A percentile compares a stretch with the other conserved stretches of the same genome.
These are phyloP conservation scores for Botryobasidium botryosum DNA, from an alignment of 768 basidiomycete species.

Conservation along the genomic window DNA sequence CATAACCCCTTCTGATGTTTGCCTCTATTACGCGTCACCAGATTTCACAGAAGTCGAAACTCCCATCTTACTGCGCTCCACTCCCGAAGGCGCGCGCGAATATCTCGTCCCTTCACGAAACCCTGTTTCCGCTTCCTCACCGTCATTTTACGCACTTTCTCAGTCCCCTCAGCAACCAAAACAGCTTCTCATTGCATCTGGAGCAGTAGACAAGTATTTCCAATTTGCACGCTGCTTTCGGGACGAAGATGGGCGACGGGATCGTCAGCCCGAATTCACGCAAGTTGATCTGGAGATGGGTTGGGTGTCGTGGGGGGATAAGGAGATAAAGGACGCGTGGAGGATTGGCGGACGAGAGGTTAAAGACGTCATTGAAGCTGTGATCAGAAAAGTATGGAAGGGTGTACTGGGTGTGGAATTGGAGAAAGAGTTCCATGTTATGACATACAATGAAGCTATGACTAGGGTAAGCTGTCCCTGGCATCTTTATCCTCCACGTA, in stretches of 20 bases:
- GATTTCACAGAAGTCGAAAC: conserved; percentile 91
- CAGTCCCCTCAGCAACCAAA: conserved; percentile 97
- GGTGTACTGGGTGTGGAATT: conserved; percentile 46
- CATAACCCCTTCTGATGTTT: not conserved
- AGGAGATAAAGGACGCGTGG: conserved; percentile 34
- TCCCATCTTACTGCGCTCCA: conserved; percentile 75
- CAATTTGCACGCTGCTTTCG: conserved; percentile 91
- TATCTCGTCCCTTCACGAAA: conserved; percentile 61
- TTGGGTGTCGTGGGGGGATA: conserved; percentile 65
- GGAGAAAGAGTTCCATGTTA: conserved; percentile 48
- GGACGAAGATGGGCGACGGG: conserved; percentile 88
- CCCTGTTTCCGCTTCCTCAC: conserved; percentile 1
- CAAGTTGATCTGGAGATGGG: conserved; percentile 96
- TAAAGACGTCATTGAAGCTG: conserved; percentile 54
- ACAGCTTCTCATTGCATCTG: conserved; percentile 81
- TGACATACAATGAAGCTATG: conserved; percentile 91
- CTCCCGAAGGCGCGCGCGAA: conserved; percentile 88
- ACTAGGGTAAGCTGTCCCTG: conserved; percentile 34
- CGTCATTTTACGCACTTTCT: conserved; percentile 65
- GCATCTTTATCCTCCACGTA: not conserved
- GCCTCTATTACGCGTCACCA: conserved; percentile 17
- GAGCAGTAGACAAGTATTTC: conserved; percentile 77
- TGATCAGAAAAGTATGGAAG: conserved; percentile 63
- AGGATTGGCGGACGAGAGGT: conserved; percentile 76
- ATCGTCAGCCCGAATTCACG: conserved; percentile 93